Evolutionary conservation across 1,139 yeast species (phyloP), one percentile per base, ranked within the genome.

Genomic region (Candida pseudoviswanathii): DNA sequence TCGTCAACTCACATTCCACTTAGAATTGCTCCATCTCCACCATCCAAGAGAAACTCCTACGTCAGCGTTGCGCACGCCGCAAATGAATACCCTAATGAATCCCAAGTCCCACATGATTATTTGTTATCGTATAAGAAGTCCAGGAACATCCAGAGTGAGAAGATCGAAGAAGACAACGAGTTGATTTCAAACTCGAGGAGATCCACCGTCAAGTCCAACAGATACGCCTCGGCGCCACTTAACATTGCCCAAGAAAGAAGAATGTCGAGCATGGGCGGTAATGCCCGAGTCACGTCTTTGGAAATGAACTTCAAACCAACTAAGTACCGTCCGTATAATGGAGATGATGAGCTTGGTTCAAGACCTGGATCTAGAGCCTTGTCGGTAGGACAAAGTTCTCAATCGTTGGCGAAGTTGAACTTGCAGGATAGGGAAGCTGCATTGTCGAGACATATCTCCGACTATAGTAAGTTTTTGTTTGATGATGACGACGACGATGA

Each of bases 211-310:
- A 71, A 66, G 55, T 67, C 76, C 5, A 72, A 62, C 49, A 61
- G 79, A 46, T 70, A 62, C 46, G 67, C 77, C 5, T 72, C 78
- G 21, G 71, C 69, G 6, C 79, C 80, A 4, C 52, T 54, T 25
- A 41, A 45, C 48, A 36, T 42, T 51, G 32, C 27, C 49, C 34
- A 44, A 43, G 43, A 45, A 24, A 11, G 32, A 27, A n/a, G 21
- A 33, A 29, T 24, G 34, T 29, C 22, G 7, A 34, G 32, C 5
- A 29, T 38, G 22, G 43, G 27, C 8, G 11, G 11, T 2, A 38
- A 38, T 25, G 31, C 42, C 10, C 57, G 74, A 51, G 55, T 62
- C 5, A 51, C 62, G 1, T 68, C 74, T 1, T 58, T 68, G 36
- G 69, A 61, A 43, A 54, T 63, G 26, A 64, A 67, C 50, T 64